phyloP scores from a whole-genome alignment of 2,329 filamentous ascomycete genomes.

The Aspergillus sp. region DNA sequence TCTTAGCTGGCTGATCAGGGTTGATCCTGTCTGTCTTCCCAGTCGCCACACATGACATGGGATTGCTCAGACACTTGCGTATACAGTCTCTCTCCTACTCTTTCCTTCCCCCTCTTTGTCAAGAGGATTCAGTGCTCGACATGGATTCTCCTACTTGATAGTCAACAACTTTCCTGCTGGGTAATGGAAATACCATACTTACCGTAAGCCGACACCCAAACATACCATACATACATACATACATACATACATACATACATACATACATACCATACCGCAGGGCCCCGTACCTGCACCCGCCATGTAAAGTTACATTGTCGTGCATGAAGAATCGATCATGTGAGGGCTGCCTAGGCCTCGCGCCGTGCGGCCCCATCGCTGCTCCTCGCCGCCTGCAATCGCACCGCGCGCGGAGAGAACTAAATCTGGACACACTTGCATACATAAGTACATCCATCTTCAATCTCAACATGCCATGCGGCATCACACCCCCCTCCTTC shows the following conservation, averaged over 20 bases:
- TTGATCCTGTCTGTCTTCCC: background rate
- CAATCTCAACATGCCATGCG: background rate
- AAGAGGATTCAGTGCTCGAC: background rate
- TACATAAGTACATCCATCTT: background rate
- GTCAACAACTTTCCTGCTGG: background rate
- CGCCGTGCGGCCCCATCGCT: background rate
- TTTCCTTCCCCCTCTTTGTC: too few relatives aligned
- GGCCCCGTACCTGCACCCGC: slow-evolving; percentile 11
- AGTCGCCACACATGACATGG: too few relatives aligned
- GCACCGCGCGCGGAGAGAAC: slow-evolving; percentile 5
- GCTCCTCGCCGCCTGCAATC: background rate
- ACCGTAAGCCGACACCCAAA: background rate
- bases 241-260: background rate
- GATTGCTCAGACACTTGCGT: too few relatives aligned
- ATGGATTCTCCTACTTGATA: background rate
- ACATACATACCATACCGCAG: background rate
- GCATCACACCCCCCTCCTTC: background rate
- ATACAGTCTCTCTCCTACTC: too few relatives aligned
- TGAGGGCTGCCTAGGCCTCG: slow-evolving; percentile 23
- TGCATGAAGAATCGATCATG: slow-evolving; percentile 42
- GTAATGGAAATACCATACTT: background rate
- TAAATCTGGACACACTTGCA: slow-evolving; percentile 5
- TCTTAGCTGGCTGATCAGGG: background rate
- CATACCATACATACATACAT: background rate
- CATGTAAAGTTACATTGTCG: slow-evolving; percentile 28